phyloP scores from a whole-genome alignment of 2,329 filamentous ascomycete species.

The Fusarium tuaranense region DNA sequence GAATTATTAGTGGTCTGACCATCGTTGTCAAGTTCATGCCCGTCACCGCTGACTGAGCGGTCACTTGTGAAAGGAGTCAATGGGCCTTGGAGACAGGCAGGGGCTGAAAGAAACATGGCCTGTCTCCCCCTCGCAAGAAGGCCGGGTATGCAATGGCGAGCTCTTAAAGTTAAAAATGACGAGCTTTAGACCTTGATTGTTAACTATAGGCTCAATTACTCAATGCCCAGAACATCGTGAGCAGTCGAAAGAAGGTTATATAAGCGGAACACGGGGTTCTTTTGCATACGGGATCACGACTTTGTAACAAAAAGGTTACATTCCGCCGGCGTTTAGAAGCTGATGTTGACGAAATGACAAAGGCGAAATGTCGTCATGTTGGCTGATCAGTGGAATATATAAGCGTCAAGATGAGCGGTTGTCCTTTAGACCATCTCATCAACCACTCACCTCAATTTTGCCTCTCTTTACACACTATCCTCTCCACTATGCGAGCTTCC shows the following conservation, averaged over 20 bases:
- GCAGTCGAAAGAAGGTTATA: background rate
- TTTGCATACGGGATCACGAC: background rate
- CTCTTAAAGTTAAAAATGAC: background rate
- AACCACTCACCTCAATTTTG: background rate
- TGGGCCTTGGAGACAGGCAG: background rate
- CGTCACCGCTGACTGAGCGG: background rate
- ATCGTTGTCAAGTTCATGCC: background rate
- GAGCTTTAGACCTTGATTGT: background rate
- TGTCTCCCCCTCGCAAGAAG: background rate
- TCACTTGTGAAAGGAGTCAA: background rate
- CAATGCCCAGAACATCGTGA: background rate
- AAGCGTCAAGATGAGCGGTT: background rate
- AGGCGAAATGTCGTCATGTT: background rate
- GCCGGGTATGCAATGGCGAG: background rate
- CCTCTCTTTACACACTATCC: background rate
- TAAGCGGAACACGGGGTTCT: background rate
- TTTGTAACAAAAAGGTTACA: background rate
- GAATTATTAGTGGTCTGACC: background rate
- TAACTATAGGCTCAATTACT: background rate
- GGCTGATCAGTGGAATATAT: background rate
- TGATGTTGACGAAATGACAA: background rate
- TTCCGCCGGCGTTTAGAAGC: background rate
- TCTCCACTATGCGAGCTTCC: background rate
- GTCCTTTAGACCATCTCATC: background rate
- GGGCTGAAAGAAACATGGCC: background rate